A percentile compares a stretch with the other conserved stretches of the same genome.
Evolutionary conservation across 208 protist species (phyloP).

Genomic region (Naegleria fowleri): DNA sequence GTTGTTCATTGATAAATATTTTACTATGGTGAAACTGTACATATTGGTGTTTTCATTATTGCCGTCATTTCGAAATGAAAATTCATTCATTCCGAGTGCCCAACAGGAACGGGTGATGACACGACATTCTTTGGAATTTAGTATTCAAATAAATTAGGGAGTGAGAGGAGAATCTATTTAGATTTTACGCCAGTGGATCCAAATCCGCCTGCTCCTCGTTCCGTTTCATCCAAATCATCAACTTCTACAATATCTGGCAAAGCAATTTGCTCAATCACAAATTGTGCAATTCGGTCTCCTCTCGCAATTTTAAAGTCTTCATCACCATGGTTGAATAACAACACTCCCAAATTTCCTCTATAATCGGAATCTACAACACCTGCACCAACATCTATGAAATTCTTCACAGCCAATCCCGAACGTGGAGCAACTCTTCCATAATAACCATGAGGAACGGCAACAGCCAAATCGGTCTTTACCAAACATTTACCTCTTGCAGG

Average conservation of each 20-base stretch:
- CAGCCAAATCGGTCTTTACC: constrained; percentile 16
- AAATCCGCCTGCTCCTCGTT: constrained; percentile 27
- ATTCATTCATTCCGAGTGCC: no score
- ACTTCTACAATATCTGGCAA: constrained; percentile 15
- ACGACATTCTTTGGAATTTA: no score
- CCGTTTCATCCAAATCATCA: constrained; percentile 27
- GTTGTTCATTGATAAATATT: no score
- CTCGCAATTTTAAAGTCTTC: constrained; percentile 26
- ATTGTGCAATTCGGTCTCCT: constrained; percentile 37
- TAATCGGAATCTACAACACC: constrained; percentile 42
- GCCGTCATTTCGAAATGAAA: no score
- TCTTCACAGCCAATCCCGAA: constrained; percentile 28
- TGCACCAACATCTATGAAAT: constrained; percentile 36
- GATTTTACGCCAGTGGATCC: constrained; percentile 9
- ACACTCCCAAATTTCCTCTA: constrained; percentile 31
- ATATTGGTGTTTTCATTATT: no score
- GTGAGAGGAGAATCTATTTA: no score
- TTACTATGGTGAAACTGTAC: no score
- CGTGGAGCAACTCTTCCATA: constrained; percentile 35
- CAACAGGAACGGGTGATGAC: no score
- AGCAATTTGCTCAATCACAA: constrained; percentile 29
- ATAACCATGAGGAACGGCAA: constrained; percentile 9
- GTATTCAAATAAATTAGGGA: no score
- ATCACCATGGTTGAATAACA: constrained; percentile 32
- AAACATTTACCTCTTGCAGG: not conserved